These are phyloP conservation scores for Boletus speciosus DNA, from an alignment of 768 basidiomycete genomes.

Conservation along the genomic window DNA sequence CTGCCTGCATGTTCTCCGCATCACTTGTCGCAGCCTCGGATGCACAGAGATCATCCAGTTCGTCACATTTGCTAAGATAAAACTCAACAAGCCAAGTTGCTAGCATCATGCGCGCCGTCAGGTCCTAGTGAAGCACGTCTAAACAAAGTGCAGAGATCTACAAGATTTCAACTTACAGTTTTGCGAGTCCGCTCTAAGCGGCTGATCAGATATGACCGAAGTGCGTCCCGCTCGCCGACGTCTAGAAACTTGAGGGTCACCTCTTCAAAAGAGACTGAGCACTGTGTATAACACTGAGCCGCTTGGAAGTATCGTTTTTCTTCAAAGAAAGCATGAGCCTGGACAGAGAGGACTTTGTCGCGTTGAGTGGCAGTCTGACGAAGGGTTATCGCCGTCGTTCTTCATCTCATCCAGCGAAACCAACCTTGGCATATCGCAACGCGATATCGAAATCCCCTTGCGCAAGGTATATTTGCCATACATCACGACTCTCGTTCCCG, in stretches of 20 bases:
- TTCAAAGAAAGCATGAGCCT: constrained; percentile 77
- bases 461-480: constrained; percentile 89
- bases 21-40: constrained; percentile 80
- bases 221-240: constrained; percentile 82
- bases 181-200: constrained; percentile 83
- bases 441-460: constrained; percentile 77
- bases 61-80: constrained; percentile 94
- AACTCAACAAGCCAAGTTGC: constrained; percentile 99
- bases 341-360: constrained; percentile 77
- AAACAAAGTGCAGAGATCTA: neutral
- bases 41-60: constrained; percentile 89
- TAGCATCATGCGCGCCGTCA: constrained; percentile 94
- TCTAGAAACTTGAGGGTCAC: constrained; percentile 90
- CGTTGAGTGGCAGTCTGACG: constrained; percentile 83
- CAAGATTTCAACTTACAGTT: constrained; percentile 48
- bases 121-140: constrained; percentile 51
- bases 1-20: constrained; percentile 78
- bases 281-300: constrained; percentile 89
- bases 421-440: constrained; percentile 76
- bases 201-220: constrained; percentile 86
- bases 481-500: constrained; percentile 86
- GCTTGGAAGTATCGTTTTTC: constrained; percentile 85
- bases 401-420: constrained; percentile 9
- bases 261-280: constrained; percentile 85
- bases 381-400: constrained; percentile 1